phyloP scores from a whole-genome alignment of 108 stramenopile genomes.

The Skeletonema marinoi region DNA sequence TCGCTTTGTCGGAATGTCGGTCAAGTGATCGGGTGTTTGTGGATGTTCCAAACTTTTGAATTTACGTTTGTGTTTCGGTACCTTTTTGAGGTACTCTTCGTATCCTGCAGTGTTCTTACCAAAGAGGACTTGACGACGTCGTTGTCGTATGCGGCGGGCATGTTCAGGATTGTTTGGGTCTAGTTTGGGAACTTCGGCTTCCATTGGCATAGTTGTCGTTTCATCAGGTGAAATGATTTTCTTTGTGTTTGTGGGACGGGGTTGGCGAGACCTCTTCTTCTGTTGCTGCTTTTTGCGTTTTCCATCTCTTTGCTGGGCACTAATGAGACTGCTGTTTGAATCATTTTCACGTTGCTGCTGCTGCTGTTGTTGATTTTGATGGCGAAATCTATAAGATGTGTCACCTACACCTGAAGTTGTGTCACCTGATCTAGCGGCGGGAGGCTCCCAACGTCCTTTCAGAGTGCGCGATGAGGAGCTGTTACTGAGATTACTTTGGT shows the following conservation, averaged over 20 bases:
- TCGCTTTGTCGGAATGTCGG: constrained; percentile 74
- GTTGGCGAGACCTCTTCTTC: background rate
- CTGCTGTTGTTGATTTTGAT: background rate
- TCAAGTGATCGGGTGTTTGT: constrained; percentile 72
- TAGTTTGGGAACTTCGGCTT: constrained; percentile 48
- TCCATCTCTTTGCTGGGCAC: background rate
- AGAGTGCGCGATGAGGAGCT: background rate
- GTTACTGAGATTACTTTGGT: background rate
- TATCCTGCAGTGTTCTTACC: constrained; percentile 88
- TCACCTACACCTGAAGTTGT: background rate
- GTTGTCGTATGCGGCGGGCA: constrained; percentile 64
- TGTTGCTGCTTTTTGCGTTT: background rate
- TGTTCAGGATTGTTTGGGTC: constrained; percentile 61
- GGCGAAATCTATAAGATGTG: background rate
- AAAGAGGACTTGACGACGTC: constrained; percentile 64
- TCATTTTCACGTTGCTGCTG: background rate
- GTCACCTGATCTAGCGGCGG: background rate
- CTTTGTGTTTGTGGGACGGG: background rate
- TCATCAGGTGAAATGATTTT: constrained; percentile 7
- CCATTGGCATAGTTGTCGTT: background rate
- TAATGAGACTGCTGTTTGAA: background rate
- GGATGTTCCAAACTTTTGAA: constrained; percentile 68
- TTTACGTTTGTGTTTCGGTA: constrained; percentile 67
- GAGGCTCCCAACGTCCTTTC: background rate
- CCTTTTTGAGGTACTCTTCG: constrained; percentile 62